Percentiles rank a stretch among this genome's conserved stretches.
phyloP scores from a whole-genome alignment of 495 filamentous ascomycete species.

The Letharia lupina region DNA sequence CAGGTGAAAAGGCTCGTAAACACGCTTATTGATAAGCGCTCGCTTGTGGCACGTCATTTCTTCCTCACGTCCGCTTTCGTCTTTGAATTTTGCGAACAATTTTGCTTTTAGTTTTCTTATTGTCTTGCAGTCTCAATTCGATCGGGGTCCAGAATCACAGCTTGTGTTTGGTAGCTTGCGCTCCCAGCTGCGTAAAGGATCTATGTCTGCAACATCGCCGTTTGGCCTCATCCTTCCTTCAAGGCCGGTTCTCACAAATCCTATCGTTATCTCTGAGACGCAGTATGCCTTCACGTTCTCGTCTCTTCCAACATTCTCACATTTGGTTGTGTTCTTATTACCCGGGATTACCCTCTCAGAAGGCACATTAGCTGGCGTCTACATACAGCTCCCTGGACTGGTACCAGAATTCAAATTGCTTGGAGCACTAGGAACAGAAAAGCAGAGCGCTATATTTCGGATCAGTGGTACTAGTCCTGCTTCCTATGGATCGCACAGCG shows the following conservation, averaged over 20 bases:
- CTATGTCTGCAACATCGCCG: constrained; percentile 17
- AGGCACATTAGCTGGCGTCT: constrained; percentile 78
- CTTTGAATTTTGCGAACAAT: too few species aligned
- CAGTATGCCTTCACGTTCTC: constrained; percentile 62
- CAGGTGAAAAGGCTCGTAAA: neutral
- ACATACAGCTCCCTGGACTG: constrained; percentile 57
- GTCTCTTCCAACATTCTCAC: constrained; percentile 52
- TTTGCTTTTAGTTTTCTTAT: too few species aligned
- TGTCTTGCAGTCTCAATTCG: neutral
- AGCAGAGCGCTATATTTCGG: constrained; percentile 83
- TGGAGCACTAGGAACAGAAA: constrained; percentile 78
- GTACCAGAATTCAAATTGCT: constrained; percentile 61
- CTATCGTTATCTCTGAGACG: constrained; percentile 50
- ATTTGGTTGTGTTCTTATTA: constrained; percentile 83
- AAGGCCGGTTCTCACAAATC: constrained; percentile 53
- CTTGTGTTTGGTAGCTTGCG: neutral
- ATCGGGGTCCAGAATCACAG: neutral
- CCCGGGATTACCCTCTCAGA: constrained; percentile 67
- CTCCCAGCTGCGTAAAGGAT: neutral
- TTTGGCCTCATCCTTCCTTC: constrained; percentile 52
- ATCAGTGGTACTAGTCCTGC: constrained; percentile 34
- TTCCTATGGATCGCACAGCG: constrained; percentile 25
- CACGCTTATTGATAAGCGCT: constrained; percentile 12
- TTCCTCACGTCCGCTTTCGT: neutral
- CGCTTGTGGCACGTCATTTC: neutral